Evolutionary conservation across 2,329 filamentous ascomycete genomes (phyloP).

Genomic region (Dothiorella sarmentorum): DNA sequence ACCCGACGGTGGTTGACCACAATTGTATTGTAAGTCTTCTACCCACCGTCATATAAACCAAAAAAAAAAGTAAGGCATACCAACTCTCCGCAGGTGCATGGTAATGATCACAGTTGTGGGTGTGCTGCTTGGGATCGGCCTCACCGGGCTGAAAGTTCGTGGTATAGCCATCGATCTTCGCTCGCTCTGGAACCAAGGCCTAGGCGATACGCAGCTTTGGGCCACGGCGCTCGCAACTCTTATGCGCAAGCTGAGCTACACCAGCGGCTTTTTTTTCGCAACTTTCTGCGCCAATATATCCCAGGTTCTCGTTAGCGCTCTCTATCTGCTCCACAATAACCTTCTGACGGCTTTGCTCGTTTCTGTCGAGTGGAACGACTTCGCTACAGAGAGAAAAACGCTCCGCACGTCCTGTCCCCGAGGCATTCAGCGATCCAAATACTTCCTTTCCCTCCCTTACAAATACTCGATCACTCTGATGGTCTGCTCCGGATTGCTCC

Average conservation of each 20-base stretch:
- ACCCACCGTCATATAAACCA: too few species aligned
- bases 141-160: too few species aligned
- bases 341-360: constrained; percentile 48
- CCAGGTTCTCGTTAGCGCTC: constrained; percentile 39
- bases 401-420: constrained; percentile 38
- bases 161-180: background rate
- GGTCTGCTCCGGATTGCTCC: constrained; percentile 31
- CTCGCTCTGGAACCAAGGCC: background rate
- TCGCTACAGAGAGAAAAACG: constrained; percentile 30
- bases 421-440: constrained; percentile 38
- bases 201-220: background rate
- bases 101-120: too few species aligned
- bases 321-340: constrained; percentile 47
- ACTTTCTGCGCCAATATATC: background rate
- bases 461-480: constrained; percentile 37
- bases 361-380: constrained; percentile 47
- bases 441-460: constrained; percentile 42
- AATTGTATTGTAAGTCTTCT: too few species aligned
- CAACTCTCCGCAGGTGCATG: too few species aligned
- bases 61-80: too few species aligned
- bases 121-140: too few species aligned
- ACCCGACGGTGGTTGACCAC: too few species aligned
- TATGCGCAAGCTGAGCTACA: background rate
- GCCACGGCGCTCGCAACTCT: background rate
- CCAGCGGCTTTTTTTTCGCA: background rate